These are phyloP conservation scores for Talaromyces borbonicus DNA, from an alignment of 495 filamentous ascomycete species.

Conservation along the genomic window DNA sequence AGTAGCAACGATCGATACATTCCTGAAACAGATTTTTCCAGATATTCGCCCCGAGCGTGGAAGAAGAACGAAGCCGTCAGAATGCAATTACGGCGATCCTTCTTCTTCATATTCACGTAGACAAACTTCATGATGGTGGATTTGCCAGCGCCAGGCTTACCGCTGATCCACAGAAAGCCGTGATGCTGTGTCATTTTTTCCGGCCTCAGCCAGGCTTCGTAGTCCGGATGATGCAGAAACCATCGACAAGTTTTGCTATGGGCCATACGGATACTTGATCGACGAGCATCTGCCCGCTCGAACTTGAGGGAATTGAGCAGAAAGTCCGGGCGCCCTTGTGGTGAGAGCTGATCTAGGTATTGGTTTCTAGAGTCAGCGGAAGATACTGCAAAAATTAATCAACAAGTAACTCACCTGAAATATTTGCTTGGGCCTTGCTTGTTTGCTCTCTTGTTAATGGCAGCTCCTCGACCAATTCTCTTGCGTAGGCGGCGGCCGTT, in stretches of 20 bases:
- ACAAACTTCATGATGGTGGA: constrained; percentile 43
- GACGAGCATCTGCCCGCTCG: constrained; percentile 18
- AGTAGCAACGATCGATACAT: constrained; percentile 46
- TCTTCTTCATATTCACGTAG: constrained; percentile 15
- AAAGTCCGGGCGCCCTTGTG: too few relatives aligned
- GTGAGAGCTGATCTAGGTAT: too few relatives aligned
- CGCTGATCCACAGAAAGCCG: constrained; percentile 49
- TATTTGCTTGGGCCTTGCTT: too few relatives aligned
- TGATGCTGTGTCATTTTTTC: constrained; percentile 7
- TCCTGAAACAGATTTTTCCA: constrained; percentile 42
- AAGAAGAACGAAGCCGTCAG: constrained; percentile 48
- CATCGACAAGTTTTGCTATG: constrained; percentile 38
- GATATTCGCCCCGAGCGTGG: constrained; percentile 32
- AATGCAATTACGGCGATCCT: constrained; percentile 10
- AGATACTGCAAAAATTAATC: too few relatives aligned
- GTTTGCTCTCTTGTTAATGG: too few relatives aligned
- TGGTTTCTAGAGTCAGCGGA: too few relatives aligned
- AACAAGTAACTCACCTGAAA: too few relatives aligned
- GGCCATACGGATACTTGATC: constrained; percentile 14
- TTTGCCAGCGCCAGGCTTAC: constrained; percentile 47
- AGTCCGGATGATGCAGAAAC: constrained; percentile 31
- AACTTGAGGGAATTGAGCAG: constrained; percentile 20
- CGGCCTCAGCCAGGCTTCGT: constrained; percentile 35
- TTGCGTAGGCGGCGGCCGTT: background rate
- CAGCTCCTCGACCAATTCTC: too few relatives aligned